These are phyloP conservation scores for Aristolochia fimbriata DNA, from an alignment of 164 flowering plant genomes.

Conservation along the genomic window DNA sequence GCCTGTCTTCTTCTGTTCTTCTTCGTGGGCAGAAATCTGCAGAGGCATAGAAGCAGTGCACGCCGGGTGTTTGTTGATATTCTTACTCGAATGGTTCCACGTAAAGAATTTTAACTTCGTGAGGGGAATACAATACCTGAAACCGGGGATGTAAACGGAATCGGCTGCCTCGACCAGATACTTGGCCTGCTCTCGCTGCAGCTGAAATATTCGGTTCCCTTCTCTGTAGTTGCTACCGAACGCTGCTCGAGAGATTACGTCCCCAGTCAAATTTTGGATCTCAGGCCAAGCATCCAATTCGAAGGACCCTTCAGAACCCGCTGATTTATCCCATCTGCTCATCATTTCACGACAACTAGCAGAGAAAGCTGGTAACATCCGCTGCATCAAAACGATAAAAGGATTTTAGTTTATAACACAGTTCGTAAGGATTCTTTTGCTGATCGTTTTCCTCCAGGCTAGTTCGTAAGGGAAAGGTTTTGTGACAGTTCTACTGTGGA, in stretches of 20 bases:
- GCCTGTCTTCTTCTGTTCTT: slow-evolving; percentile 4
- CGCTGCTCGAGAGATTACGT: slow-evolving; percentile 12
- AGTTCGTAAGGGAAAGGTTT: neutral
- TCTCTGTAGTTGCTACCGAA: slow-evolving; percentile 11
- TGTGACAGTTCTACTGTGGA: neutral
- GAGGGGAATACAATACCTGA: neutral
- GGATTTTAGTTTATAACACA: no score
- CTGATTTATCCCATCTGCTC: slow-evolving; percentile 7
- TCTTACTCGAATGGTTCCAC: neutral
- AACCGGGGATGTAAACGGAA: slow-evolving; percentile 5
- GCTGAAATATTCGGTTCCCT: slow-evolving; percentile 7
- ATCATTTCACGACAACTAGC: slow-evolving; percentile 6
- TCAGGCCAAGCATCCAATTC: slow-evolving; percentile 10
- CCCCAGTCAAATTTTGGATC: slow-evolving; percentile 6
- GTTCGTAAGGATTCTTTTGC: no score
- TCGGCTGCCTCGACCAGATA: neutral
- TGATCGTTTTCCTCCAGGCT: no score
- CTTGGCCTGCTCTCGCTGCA: slow-evolving; percentile 8
- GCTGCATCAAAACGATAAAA: neutral
- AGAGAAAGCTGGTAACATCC: slow-evolving; percentile 10
- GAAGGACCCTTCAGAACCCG: slow-evolving; percentile 1
- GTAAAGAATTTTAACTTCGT: neutral
- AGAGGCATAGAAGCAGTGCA: neutral
- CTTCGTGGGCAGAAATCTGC: slow-evolving; percentile 9
- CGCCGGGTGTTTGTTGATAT: neutral